These are phyloP conservation scores for Syzygium jambos DNA, from an alignment of 345 rosid genomes.

Conservation along the genomic window DNA sequence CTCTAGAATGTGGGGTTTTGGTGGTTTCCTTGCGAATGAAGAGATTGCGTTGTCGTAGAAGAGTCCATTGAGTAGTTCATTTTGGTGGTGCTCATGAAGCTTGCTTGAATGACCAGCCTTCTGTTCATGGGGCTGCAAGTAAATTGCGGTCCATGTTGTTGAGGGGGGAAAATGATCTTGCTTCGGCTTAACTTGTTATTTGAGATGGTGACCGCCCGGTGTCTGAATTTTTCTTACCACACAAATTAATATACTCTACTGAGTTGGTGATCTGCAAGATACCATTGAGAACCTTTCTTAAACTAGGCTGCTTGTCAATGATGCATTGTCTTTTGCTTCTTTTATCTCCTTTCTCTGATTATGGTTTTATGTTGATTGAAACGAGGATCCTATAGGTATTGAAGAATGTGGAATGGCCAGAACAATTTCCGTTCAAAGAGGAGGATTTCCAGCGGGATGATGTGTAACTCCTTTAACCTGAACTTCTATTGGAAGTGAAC, in stretches of 20 bases:
- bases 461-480: conserved; percentile 32
- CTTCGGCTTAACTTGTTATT: neutral
- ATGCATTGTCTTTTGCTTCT: neutral
- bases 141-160: neutral
- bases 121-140: neutral
- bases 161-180: neutral
- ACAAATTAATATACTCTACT: neutral
- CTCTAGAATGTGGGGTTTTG: neutral
- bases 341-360: neutral
- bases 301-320: neutral
- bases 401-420: conserved; percentile 79
- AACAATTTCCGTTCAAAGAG: conserved; percentile 74
- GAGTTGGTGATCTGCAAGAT: neutral
- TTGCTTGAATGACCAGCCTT: too few species aligned
- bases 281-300: neutral
- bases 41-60: neutral
- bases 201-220: neutral
- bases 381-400: conserved; percentile 32
- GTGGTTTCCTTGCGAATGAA: neutral
- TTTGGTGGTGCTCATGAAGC: neutral
- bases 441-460: conserved; percentile 88
- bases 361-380: neutral
- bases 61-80: neutral
- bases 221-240: neutral
- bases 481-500: neutral